Evolutionary conservation across 2,329 filamentous ascomycete species (phyloP).

Genomic region (Aspergillus japonicus): DNA sequence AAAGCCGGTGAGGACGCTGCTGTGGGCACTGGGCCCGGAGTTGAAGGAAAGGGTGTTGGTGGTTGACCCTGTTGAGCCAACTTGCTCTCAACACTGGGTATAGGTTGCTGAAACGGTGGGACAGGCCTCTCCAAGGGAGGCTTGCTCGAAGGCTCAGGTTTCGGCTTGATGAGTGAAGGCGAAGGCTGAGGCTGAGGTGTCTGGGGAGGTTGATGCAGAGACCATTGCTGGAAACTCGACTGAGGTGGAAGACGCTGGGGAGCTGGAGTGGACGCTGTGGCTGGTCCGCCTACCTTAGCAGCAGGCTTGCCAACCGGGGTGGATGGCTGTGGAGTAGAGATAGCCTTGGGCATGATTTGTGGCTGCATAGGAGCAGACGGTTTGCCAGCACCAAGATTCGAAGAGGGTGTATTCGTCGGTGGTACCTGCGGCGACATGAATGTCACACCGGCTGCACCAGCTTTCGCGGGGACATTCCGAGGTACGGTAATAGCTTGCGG

Average conservation of each 20-base stretch:
- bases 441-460: conserved; percentile 9
- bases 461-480: conserved; percentile 13
- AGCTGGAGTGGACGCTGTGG: conserved; percentile 16
- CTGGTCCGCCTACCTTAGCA: conserved; percentile 16
- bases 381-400: conserved; percentile 18
- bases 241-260: conserved; percentile 28
- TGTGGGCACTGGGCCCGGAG: conserved; percentile 24
- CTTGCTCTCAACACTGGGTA: conserved; percentile 17
- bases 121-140: conserved; percentile 20
- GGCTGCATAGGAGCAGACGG: conserved; percentile 25
- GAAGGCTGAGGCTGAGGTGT: conserved; percentile 30
- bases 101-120: conserved; percentile 21
- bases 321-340: conserved; percentile 16
- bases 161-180: conserved; percentile 20
- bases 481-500: conserved; percentile 24
- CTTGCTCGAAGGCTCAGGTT: conserved; percentile 17
- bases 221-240: conserved; percentile 40
- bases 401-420: conserved; percentile 19
- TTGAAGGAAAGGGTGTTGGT: conserved; percentile 27
- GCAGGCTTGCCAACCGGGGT: conserved; percentile 13
- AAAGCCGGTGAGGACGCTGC: conserved; percentile 26
- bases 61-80: conserved; percentile 16
- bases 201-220: conserved; percentile 33
- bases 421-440: conserved; percentile 16
- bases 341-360: conserved; percentile 25